Base-by-base conservation (phyloP, 2,329 filamentous ascomycete species). In the Sporothrix protearum region DNA sequence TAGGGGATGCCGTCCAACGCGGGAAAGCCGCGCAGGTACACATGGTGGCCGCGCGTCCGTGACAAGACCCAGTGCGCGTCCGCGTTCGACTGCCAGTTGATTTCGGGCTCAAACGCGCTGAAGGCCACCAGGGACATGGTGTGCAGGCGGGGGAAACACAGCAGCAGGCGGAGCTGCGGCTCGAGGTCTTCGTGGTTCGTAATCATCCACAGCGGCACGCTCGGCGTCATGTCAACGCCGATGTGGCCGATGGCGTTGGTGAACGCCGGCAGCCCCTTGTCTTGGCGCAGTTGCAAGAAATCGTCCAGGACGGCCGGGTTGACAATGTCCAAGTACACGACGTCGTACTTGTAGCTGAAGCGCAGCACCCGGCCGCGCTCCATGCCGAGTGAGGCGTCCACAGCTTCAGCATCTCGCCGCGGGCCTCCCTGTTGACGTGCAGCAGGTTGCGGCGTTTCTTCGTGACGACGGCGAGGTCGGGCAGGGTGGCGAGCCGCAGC, bases 191-290 rank as follows among this genome's bases (percentile, higher is more conserved):
- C 57, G 6, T 47, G 69, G 55, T 61, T 61, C n/a, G 57, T 59
- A 4, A 59, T 16, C 45, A 73, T 70, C 75, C 74, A 75, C 14
- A 73, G 70, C 3, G 75, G 75, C 28, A 73, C 33, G 10, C 53
- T 72, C 19, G 75, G 75, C 39, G 57, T 68, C 75, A 75, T 75
- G n/a, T 75, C 75, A 10, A 75, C 69, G 22, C 67, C 75, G 8
- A 75, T 14, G 53, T 75, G 73, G 9, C 71, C 67, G 4, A 75
- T 73, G 6, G 55, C 36, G 2, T 33, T 12, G 0, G 71, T 69
- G 49, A 75, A 75, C 1, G 33, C 71, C 5, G 73, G 75, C 3
- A 55, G 66, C 3, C 61, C 39, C 28, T 39, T 39, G 1, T 25
- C 2, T 19, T 12, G 16, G 3, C 45, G 64, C 16, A 73, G 68